Percentiles rank a stretch among this genome's conserved stretches.
These are phyloP conservation scores for Gossypium ekmanianum DNA, from an alignment of 345 rosid genomes.

Conservation along the genomic window DNA sequence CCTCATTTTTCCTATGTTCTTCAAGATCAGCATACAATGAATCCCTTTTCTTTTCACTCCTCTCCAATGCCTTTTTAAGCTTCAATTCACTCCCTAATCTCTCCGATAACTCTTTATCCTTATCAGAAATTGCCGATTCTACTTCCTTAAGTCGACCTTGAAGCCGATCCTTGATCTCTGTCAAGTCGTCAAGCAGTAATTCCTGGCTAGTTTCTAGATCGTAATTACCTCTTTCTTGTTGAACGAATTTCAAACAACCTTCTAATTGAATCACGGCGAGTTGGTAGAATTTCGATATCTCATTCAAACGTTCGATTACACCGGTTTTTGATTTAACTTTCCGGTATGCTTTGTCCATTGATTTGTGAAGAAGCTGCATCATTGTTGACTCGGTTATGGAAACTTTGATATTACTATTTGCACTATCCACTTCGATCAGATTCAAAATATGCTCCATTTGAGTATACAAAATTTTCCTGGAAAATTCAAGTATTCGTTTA, in stretches of 20 bases:
- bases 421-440: slow-evolving; percentile 26
- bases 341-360: slow-evolving; percentile 78
- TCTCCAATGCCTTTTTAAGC: slow-evolving; percentile 51
- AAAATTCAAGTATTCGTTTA: not conserved
- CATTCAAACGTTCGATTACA: slow-evolving; percentile 57
- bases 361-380: slow-evolving; percentile 72
- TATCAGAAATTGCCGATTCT: slow-evolving; percentile 57
- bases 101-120: slow-evolving; percentile 58
- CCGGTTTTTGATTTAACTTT: slow-evolving; percentile 63
- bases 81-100: slow-evolving; percentile 49
- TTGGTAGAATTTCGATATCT: slow-evolving; percentile 73
- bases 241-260: slow-evolving; percentile 67
- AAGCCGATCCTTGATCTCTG: slow-evolving; percentile 68
- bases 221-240: slow-evolving; percentile 51
- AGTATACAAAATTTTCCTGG: not conserved
- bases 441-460: slow-evolving; percentile 44
- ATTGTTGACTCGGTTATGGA: slow-evolving; percentile 72
- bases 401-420: slow-evolving; percentile 39
- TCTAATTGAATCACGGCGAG: slow-evolving; percentile 75
- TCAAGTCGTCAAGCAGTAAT: slow-evolving; percentile 55
- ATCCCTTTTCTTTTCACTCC: slow-evolving; percentile 50
- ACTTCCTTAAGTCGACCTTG: slow-evolving; percentile 57
- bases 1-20: slow-evolving; percentile 33
- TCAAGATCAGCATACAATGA: slow-evolving; percentile 46
- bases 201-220: slow-evolving; percentile 51